Percentiles rank a stretch among this genome's conserved stretches.
These are phyloP conservation scores for Leptographium lundbergii DNA, from an alignment of 2,329 filamentous ascomycete genomes.

Conservation along the genomic window DNA sequence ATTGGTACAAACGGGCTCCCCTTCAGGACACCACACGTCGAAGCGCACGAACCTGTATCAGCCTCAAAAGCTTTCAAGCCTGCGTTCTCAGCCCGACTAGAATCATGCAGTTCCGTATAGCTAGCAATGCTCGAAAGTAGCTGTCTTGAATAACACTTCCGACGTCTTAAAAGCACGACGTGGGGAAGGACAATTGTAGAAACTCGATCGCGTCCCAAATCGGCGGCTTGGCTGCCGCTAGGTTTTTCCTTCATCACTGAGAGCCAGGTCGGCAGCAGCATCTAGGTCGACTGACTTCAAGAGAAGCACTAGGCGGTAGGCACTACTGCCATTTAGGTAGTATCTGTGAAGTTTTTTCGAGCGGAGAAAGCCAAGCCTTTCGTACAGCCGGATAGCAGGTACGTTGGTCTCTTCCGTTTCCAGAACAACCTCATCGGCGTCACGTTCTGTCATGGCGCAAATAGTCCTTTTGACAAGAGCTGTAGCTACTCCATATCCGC, in stretches of 20 bases:
- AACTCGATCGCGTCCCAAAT: too few species aligned
- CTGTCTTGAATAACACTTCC: too few species aligned
- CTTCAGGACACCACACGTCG: too few species aligned
- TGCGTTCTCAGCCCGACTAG: too few species aligned
- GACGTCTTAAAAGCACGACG: too few species aligned
- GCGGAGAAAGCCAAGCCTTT: constrained; percentile 78
- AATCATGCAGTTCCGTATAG: too few species aligned
- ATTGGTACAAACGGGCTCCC: too few species aligned
- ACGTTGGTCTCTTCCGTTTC: constrained; percentile 93
- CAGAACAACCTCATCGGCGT: constrained; percentile 87
- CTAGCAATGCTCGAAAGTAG: too few species aligned
- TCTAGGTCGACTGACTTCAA: constrained; percentile 44
- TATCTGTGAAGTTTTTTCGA: constrained; percentile 92
- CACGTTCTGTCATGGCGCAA: constrained; percentile 71
- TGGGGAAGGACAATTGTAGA: too few species aligned
- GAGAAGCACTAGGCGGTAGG: constrained; percentile 76
- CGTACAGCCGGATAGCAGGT: constrained; percentile 83
- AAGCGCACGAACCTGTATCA: too few species aligned
- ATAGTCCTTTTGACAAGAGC: constrained; percentile 81
- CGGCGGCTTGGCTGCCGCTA: background rate
- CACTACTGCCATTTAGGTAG: constrained; percentile 92
- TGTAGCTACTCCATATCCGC: constrained; percentile 79
- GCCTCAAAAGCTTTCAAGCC: too few species aligned
- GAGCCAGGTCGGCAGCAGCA: constrained; percentile 21
- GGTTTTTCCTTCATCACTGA: constrained; percentile 18